These are phyloP conservation scores for Podaxis sp. DNA, from an alignment of 768 basidiomycete species.

Conservation along the genomic window DNA sequence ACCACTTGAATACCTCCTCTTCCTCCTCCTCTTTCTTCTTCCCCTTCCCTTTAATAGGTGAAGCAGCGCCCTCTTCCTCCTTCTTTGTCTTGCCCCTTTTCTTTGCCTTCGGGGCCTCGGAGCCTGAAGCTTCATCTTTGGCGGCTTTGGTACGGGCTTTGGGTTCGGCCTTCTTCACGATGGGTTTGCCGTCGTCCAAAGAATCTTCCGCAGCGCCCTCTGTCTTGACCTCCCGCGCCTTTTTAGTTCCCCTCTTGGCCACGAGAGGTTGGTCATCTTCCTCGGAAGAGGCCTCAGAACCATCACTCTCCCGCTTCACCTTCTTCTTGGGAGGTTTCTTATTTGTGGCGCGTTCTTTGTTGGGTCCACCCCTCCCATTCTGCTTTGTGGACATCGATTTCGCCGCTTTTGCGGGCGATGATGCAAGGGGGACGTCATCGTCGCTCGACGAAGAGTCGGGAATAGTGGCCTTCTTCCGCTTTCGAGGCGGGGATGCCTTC, in stretches of 20 bases:
- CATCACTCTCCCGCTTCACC: constrained; percentile 47
- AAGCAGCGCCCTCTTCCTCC: constrained; percentile 35
- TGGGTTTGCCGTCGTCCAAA: constrained; percentile 35
- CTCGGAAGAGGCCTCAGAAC: constrained; percentile 28
- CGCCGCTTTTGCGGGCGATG: constrained; percentile 58
- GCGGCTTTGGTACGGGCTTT: constrained; percentile 49
- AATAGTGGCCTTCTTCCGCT: constrained; percentile 59
- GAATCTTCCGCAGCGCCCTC: constrained; percentile 47
- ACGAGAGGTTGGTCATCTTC: constrained; percentile 36
- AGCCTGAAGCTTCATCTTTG: constrained; percentile 48
- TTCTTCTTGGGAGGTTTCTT: constrained; percentile 67
- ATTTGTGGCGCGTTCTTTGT: constrained; percentile 31
- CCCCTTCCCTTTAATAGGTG: constrained; percentile 25
- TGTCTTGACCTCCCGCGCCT: constrained; percentile 46
- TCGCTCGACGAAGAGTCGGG: constrained; percentile 66
- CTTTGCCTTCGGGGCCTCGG: constrained; percentile 43
- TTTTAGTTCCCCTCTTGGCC: constrained; percentile 33
- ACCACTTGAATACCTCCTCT: constrained; percentile 80
- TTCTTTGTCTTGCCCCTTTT: constrained; percentile 44
- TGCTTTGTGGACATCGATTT: constrained; percentile 18
- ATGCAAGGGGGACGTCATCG: constrained; percentile 70
- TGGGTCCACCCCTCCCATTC: constrained; percentile 42
- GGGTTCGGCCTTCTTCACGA: constrained; percentile 40
- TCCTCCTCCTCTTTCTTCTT: constrained; percentile 64
- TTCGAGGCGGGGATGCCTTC: constrained; percentile 40